Evolutionary conservation across 1,139 yeast species (phyloP), one percentile per base, ranked within the genome.

Genomic region (Hemisphaericaspora subhashii): DNA sequence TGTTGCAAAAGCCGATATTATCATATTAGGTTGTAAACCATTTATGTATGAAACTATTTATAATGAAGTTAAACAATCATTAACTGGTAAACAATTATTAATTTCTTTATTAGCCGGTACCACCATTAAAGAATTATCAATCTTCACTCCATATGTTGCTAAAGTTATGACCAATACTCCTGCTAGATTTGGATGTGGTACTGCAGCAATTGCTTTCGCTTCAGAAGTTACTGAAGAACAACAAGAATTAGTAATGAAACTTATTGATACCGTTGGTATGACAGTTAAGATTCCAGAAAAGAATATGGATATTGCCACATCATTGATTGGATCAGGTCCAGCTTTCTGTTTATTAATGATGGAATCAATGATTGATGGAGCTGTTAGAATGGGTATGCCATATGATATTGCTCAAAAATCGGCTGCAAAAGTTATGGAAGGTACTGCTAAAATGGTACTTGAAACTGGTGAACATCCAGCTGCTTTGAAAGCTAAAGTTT

Each of bases 111-210:
- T 89, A 52, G 98, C 98, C 2, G 98, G 98, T 14, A 86, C 89
- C 74, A 87, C 96, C 17, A 81, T 89, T 46, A 80, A 69, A 15
- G 87, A 84, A 57, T 73, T 90, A 53, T 56, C 65, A 22, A 58
- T 64, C 3, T 77, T 76, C 57, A 69, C 89, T 6, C 59, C 68
- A 4, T 66, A 72, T 38, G 81, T 90, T 34, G 88, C 95, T 35
- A 79, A 95, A 50, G 95, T 94, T n/a, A 90, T 94, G 96, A 92
- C 98, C 43, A 92, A 92, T 64, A 92, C 98, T 0, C 98, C 98
- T 4, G 95, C 97, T 31, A 86, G 83, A 60, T 83, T 72, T 60
- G 96, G 97, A 6, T 79, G 83, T 54, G 98, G 98, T 37, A 88
- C 94, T 75, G 96, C 98, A 7, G 90, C 88, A 17, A 81, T 92